Percentiles rank a stretch among this genome's conserved stretches.
Evolutionary conservation across 2,329 filamentous ascomycete genomes (phyloP).

Genomic region (Apiospora rasikravindrae): DNA sequence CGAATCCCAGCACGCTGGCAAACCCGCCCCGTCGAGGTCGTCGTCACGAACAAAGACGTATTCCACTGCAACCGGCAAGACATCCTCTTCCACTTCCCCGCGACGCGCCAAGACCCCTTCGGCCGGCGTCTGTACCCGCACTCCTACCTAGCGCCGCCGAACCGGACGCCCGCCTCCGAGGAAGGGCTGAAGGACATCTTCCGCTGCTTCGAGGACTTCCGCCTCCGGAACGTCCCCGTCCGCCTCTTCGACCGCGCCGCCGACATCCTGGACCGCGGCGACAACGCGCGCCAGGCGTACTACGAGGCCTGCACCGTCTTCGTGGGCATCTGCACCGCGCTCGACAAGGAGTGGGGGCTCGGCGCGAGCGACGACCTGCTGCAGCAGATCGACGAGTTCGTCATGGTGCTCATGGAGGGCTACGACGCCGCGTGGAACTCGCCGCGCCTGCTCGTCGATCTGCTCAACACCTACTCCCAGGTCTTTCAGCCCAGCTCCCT

Average conservation of each 20-base stretch:
- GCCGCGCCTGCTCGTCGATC: slow-evolving; percentile 13
- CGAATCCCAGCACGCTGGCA: background rate
- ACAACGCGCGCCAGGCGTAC: background rate
- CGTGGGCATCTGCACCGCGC: slow-evolving; percentile 23
- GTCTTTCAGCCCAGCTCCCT: slow-evolving; percentile 26
- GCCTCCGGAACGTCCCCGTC: slow-evolving; percentile 17
- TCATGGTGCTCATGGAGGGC: slow-evolving; percentile 23
- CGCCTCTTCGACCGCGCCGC: slow-evolving; percentile 27
- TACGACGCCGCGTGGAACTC: slow-evolving; percentile 19
- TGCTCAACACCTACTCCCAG: slow-evolving; percentile 25
- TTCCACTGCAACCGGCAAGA: slow-evolving; percentile 24
- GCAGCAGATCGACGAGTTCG: slow-evolving; percentile 28
- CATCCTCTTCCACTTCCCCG: slow-evolving; percentile 26
- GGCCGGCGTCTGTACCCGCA: slow-evolving; percentile 22
- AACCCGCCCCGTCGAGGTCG: slow-evolving; percentile 7
- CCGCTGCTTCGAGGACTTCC: slow-evolving; percentile 23
- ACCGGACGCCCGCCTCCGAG: slow-evolving; percentile 17
- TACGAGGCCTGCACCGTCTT: slow-evolving; percentile 22
- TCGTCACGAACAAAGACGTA: background rate
- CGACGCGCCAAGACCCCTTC: slow-evolving; percentile 22
- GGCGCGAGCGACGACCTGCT: slow-evolving; percentile 28
- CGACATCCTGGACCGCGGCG: slow-evolving; percentile 21
- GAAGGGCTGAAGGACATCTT: slow-evolving; percentile 25
- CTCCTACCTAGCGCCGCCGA: slow-evolving; percentile 16
- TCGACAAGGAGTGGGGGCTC: slow-evolving; percentile 27